A percentile compares a stretch with the other conserved stretches of the same genome.
These are phyloP conservation scores for Stentor coeruleus DNA, from an alignment of 73 alveolate species.

Conservation along the genomic window DNA sequence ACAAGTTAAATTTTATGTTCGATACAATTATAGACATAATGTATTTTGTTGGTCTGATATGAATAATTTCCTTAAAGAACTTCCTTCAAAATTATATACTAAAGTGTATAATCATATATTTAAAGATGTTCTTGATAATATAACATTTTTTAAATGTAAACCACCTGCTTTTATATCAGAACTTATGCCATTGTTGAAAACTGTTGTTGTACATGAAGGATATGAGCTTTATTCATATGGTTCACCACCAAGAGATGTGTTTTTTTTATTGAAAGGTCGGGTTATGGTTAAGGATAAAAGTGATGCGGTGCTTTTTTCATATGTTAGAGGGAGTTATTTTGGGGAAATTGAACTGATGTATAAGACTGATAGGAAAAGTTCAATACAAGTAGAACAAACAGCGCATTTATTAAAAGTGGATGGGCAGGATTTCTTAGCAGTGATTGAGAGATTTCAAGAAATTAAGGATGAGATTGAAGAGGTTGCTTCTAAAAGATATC, in stretches of 20 bases:
- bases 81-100: constrained; percentile 43
- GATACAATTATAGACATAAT: constrained; percentile 38
- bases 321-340: constrained; percentile 26
- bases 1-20: constrained; percentile 36
- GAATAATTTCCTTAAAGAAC: constrained; percentile 36
- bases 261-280: constrained; percentile 47
- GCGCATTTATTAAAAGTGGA: constrained; percentile 16
- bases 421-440: constrained; percentile 16
- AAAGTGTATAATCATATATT: constrained; percentile 42
- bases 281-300: constrained; percentile 26
- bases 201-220: constrained; percentile 38
- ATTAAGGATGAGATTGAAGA: background rate
- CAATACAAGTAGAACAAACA: constrained; percentile 13
- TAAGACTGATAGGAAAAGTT: constrained; percentile 2
- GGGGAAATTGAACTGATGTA: constrained; percentile 27
- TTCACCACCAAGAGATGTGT: constrained; percentile 35
- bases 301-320: background rate
- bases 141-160: constrained; percentile 41
- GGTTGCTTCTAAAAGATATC: background rate
- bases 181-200: constrained; percentile 41
- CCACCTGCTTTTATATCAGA: constrained; percentile 44
- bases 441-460: constrained; percentile 10
- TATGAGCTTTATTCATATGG: constrained; percentile 42
- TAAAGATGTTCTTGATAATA: constrained; percentile 35
- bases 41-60: constrained; percentile 36